Evolutionary conservation across 1,139 yeast species (phyloP).

Genomic region (Yamadazyma sp.): DNA sequence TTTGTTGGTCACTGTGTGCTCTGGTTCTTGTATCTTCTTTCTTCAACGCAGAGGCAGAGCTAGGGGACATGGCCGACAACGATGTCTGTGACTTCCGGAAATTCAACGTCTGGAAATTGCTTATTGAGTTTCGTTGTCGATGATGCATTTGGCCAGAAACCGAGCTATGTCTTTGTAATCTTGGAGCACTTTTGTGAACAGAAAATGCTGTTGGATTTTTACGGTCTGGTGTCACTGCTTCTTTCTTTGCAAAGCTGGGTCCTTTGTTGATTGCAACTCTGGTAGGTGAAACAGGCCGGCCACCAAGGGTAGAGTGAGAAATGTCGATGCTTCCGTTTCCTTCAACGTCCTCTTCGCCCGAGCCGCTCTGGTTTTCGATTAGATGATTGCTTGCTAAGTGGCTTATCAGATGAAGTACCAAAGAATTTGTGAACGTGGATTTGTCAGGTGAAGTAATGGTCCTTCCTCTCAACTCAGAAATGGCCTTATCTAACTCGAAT

Average conservation of each 20-base stretch:
- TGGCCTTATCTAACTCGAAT: conserved; percentile 80
- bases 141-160: conserved; percentile 12
- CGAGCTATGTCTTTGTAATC: conserved; percentile 25
- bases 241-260: background rate
- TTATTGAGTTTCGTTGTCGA: conserved; percentile 27
- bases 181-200: conserved; percentile 13
- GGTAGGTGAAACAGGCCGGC: background rate
- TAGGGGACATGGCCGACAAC: conserved; percentile 21
- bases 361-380: no score
- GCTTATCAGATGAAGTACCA: conserved; percentile 9
- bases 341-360: background rate
- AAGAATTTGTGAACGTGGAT: conserved; percentile 17
- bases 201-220: conserved; percentile 9
- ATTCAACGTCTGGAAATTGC: conserved; percentile 18
- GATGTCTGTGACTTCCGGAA: conserved; percentile 29
- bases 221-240: conserved; percentile 14
- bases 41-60: conserved; percentile 8
- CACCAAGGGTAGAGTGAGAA: no score
- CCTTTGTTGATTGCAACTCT: background rate
- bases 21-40: conserved; percentile 9
- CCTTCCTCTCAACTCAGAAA: conserved; percentile 64
- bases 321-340: background rate
- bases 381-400: background rate
- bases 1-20: conserved; percentile 12
- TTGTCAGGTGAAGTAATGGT: conserved; percentile 44